A percentile compares a stretch with the other conserved stretches of the same genome.
These are phyloP conservation scores for Coemansia asiatica DNA, from an alignment of 192 early-diverging fungal species.

Conservation along the genomic window DNA sequence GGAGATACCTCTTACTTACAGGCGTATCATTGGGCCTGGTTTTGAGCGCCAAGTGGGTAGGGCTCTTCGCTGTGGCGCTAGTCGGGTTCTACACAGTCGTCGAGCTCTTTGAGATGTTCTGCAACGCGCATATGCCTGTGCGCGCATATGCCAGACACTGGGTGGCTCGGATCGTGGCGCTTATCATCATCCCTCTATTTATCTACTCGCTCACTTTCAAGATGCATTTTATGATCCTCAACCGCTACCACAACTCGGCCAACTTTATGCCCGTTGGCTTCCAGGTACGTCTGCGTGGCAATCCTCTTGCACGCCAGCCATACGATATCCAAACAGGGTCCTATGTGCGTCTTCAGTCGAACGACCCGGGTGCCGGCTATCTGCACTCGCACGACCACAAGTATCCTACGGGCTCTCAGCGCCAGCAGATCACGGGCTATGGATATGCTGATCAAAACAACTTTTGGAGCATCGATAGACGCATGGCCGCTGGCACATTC, in stretches of 20 bases:
- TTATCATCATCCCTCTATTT: slow-evolving; percentile 78
- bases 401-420: slow-evolving; percentile 63
- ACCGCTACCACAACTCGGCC: slow-evolving; percentile 52
- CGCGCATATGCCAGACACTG: slow-evolving; percentile 77
- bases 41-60: slow-evolving; percentile 93
- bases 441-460: slow-evolving; percentile 88
- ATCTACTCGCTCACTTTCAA: slow-evolving; percentile 82
- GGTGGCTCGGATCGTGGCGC: slow-evolving; percentile 72
- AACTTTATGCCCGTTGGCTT: slow-evolving; percentile 55
- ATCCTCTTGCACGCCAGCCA: slow-evolving; percentile 43
- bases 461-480: slow-evolving; percentile 61
- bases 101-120: slow-evolving; percentile 51
- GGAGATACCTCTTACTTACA: slow-evolving; percentile 77
- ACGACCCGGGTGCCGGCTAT: slow-evolving; percentile 35
- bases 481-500: slow-evolving; percentile 28
- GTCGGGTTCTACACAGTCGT: slow-evolving; percentile 40
- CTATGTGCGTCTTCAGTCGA: slow-evolving; percentile 37
- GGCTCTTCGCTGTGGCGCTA: slow-evolving; percentile 86
- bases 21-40: slow-evolving; percentile 88
- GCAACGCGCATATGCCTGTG: slow-evolving; percentile 53
- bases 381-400: slow-evolving; percentile 66
- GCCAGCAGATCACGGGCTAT: slow-evolving; percentile 82
- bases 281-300: slow-evolving; percentile 41
- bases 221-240: slow-evolving; percentile 86
- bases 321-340: slow-evolving; percentile 48